Evolutionary conservation across 345 rosid species (phyloP).

Genomic region (Rhodamnia rubescens): DNA sequence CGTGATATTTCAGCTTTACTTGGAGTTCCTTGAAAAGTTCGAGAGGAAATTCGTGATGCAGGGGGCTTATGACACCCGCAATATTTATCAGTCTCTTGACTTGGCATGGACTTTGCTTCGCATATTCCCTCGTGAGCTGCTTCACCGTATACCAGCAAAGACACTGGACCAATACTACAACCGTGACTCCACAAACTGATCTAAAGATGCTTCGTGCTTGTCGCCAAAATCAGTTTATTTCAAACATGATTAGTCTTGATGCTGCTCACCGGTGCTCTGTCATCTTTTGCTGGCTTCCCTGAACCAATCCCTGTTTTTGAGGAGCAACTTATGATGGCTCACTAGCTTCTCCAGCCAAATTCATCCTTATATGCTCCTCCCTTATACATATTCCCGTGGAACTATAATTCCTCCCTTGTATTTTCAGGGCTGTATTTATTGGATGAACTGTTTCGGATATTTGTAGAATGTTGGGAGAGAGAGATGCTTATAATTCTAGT

Average conservation of each 20-base stretch:
- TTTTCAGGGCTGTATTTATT: neutral
- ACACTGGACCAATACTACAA: slow-evolving; percentile 75
- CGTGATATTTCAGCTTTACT: slow-evolving; percentile 48
- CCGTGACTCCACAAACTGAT: slow-evolving; percentile 50
- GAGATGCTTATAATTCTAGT: neutral
- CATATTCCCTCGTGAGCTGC: slow-evolving; percentile 97
- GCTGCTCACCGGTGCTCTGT: neutral
- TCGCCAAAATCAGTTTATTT: neutral
- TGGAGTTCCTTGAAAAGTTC: slow-evolving; percentile 89
- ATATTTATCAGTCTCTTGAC: slow-evolving; percentile 91
- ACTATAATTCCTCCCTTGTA: neutral
- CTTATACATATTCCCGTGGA: neutral
- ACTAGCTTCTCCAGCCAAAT: neutral
- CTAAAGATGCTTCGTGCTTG: neutral
- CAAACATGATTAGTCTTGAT: neutral
- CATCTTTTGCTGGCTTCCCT: neutral
- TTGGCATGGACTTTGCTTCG: slow-evolving; percentile 95
- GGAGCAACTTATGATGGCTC: neutral
- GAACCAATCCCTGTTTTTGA: neutral
- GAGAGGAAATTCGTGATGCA: slow-evolving; percentile 88
- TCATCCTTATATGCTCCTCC: neutral
- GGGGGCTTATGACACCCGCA: slow-evolving; percentile 92
- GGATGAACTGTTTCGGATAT: neutral
- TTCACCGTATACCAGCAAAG: slow-evolving; percentile 95
- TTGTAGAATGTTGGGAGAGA: neutral